Conservation (phyloP, 192 early-diverging fungal genomes). For the Backusella morwellensis region DNA sequence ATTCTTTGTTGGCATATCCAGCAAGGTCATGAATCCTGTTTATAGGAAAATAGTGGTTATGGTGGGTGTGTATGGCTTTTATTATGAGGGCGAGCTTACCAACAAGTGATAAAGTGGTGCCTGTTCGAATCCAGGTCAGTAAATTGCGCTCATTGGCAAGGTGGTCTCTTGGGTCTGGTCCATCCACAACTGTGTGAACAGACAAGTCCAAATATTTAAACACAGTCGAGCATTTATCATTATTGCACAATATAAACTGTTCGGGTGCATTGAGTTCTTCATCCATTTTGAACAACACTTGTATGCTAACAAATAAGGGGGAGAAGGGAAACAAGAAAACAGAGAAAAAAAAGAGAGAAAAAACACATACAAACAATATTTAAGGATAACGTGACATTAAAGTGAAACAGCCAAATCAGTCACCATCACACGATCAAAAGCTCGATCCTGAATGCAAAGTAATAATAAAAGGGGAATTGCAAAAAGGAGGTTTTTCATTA, state of each 20-base stretch:
- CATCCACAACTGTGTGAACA: constrained; percentile 19
- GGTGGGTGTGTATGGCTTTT: background rate
- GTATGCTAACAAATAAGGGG: background rate
- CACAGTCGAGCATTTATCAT: constrained; percentile 17
- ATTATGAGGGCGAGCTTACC: constrained; percentile 10
- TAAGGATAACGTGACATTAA: background rate
- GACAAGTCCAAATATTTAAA: constrained; percentile 27
- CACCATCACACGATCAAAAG: background rate
- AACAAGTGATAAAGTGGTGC: constrained; percentile 22
- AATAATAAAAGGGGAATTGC: background rate
- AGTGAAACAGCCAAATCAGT: background rate
- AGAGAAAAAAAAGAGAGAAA: too few relatives aligned
- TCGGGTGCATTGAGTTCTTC: constrained; percentile 10
- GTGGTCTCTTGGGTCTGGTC: constrained; percentile 30
- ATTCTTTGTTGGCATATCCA: constrained; percentile 14
- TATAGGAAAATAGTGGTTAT: background rate
- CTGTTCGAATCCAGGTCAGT: constrained; percentile 28
- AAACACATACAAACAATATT: too few relatives aligned
- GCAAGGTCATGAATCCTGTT: constrained; percentile 11
- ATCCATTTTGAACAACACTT: background rate
- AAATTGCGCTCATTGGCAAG: constrained; percentile 35
- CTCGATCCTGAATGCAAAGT: background rate
- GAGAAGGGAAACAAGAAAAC: background rate
- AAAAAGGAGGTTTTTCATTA: background rate
- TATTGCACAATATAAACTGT: constrained; percentile 21